These are phyloP conservation scores for Angophora floribunda DNA, from an alignment of 345 rosid species.

Conservation along the genomic window DNA sequence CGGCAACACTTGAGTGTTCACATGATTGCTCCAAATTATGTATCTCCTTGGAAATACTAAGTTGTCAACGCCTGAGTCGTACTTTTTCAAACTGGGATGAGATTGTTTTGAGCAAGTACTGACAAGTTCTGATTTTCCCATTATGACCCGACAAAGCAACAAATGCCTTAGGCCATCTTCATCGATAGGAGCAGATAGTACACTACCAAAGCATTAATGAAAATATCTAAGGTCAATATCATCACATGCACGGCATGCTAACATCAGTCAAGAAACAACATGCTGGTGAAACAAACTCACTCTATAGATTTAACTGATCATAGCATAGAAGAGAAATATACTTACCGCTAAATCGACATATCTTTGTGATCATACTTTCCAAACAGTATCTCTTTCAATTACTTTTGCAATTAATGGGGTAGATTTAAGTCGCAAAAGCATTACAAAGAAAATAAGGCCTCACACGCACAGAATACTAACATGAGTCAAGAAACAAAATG, in stretches of 20 bases:
- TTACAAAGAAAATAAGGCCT: not conserved
- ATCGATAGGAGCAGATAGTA: constrained; percentile 30
- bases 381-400: not conserved
- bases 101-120: constrained; percentile 41
- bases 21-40: constrained; percentile 55
- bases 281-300: not conserved
- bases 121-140: constrained; percentile 65
- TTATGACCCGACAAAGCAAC: constrained; percentile 63
- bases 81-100: constrained; percentile 54
- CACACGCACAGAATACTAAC: not conserved
- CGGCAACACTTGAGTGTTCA: constrained; percentile 73
- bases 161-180: constrained; percentile 56
- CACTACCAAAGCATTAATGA: constrained; percentile 13
- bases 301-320: not conserved
- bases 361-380: not conserved
- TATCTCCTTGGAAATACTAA: constrained; percentile 42
- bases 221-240: not conserved
- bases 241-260: not conserved
- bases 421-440: not conserved
- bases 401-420: not conserved
- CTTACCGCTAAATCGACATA: not conserved
- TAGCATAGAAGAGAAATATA: not conserved
- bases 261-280: not conserved
- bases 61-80: constrained; percentile 59
- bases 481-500: not conserved